Evolutionary conservation across 2,329 filamentous ascomycete genomes (phyloP).

Genomic region (Escovopsis sp.): DNA sequence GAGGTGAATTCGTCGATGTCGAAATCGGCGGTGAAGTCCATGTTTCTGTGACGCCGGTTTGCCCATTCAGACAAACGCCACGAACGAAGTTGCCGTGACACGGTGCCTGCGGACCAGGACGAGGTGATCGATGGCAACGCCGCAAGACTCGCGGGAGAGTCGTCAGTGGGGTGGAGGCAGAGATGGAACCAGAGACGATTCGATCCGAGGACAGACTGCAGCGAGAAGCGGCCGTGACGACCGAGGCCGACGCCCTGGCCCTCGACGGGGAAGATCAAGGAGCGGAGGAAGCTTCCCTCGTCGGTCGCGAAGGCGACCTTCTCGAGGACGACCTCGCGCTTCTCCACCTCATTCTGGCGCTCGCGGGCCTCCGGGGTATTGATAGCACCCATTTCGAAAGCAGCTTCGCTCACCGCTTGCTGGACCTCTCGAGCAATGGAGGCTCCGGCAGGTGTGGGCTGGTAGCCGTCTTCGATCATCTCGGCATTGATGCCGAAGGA

Average conservation of each 20-base stretch:
- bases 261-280: conserved; percentile 62
- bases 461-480: conserved; percentile 90
- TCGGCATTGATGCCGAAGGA: conserved; percentile 84
- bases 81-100: conserved; percentile 81
- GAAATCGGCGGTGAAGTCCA: conserved; percentile 95
- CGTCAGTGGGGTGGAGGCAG: conserved; percentile 80
- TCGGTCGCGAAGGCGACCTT: conserved; percentile 74
- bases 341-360: conserved; percentile 64
- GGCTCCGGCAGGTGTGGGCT: conserved; percentile 56
- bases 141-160: conserved; percentile 60
- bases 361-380: conserved; percentile 53
- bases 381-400: conserved; percentile 63
- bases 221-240: conserved; percentile 61
- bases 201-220: conserved; percentile 57
- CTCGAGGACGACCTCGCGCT: conserved; percentile 68
- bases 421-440: conserved; percentile 82
- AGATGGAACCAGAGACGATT: conserved; percentile 95
- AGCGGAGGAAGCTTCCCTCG: conserved; percentile 66
- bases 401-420: conserved; percentile 60
- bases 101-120: conserved; percentile 81
- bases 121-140: conserved; percentile 57
- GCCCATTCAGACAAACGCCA: conserved; percentile 96
- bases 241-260: conserved; percentile 71
- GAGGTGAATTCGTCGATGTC: conserved; percentile 83
- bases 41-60: conserved; percentile 74